Base-by-base conservation (phyloP, 2,329 filamentous ascomycete genomes). In the Ophiostoma australiae region DNA sequence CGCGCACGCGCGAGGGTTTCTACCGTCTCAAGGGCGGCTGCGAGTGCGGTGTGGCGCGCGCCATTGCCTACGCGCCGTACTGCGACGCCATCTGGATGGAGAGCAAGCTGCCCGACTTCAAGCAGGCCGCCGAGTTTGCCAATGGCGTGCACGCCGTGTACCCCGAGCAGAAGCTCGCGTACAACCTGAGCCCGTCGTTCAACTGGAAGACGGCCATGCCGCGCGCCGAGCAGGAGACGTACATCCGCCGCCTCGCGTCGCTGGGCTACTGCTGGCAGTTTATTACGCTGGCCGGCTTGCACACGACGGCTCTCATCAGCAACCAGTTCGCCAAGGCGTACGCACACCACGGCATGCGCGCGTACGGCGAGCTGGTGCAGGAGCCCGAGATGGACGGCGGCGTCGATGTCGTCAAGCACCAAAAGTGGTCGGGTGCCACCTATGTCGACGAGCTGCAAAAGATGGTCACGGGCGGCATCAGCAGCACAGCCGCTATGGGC, bases 251-350 rank as follows among this genome's bases (percentile, higher is more conserved):
- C 61, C 91, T 99, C 58, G 93, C 90, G 73, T 78, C 84, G 74
- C 87, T 99, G 68, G 95, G 95, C 74, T 99, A 99, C 87, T 97
- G 93, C 88, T 99, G 95, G 95, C 95, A 99, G 82, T 99, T 99
- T 86, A 99, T 99, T 84, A 99, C 95, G n/a, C 88, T 99, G 67
- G 95, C 94, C 5, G 95, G 95, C 76, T 86, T 99, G 78, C 95
- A 99, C 85, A 97, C 93, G 73, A 97, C 93, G 4, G 95, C 94
- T 52, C 88, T 99, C 70, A 96, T 97, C 82, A 90, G 90, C 77
- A 89, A 98, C 82, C 89, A 90, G 74, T 99, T 99, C 82, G 89
- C 93, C 72, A 87, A 89, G 79, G 92, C 92, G 68, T 99, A 91
- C 80, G 86, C 90, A 71, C 84, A 88, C 80, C 84, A 90, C 72